Evolutionary conservation across 2,329 filamentous ascomycete species (phyloP), one percentile per base, ranked within the genome.

Genomic region (Didymella arachidicola): DNA sequence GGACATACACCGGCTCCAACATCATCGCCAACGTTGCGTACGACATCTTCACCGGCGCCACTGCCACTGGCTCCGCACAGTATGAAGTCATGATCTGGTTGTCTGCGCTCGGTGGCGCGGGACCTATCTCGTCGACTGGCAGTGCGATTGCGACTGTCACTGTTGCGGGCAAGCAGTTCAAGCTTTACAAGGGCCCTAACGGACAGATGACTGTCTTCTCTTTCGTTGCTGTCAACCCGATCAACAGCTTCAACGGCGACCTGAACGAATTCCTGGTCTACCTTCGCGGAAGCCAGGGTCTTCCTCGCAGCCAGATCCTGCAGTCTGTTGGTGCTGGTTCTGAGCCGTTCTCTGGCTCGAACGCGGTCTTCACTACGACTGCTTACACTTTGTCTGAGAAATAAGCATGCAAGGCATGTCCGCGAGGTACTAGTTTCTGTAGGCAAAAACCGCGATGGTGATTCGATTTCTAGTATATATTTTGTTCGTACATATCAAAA

Each of bases 61-160:
- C 78, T 18, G 79, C 83, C 1, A 74, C 75, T 29, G 80, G 78
- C 41, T 70, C 63, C 45, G 70, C 80, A n/a, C 78, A 85, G 65
- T 88, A 85, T 68, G 87, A 89, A 74, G 79, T 89, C 66, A 89
- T 89, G 87, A 81, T 89, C 64, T 89, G 87, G 87, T 78, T 88
- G 44, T 82, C 79, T 3, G 84, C 83, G 29, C 74, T 87, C 43
- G 85, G 83, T 26, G 82, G 83, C 49, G 84, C 84, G 2, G 84
- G 85, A 5, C 84, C 85, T 25, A 86, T 88, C 77, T 86, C 86
- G 55, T 80, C 72, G 49, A 86, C 80, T 30, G 85, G 85, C 49
- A 78, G 76, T 18, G 65, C 84, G 6, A 79, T 88, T 62, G 84
- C 82, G 3, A 86, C 80, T 1, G 78, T 82, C 12, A 84, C 78